Base-by-base conservation (phyloP, 2,329 filamentous ascomycete genomes). In the Delphinella strobiligena region DNA sequence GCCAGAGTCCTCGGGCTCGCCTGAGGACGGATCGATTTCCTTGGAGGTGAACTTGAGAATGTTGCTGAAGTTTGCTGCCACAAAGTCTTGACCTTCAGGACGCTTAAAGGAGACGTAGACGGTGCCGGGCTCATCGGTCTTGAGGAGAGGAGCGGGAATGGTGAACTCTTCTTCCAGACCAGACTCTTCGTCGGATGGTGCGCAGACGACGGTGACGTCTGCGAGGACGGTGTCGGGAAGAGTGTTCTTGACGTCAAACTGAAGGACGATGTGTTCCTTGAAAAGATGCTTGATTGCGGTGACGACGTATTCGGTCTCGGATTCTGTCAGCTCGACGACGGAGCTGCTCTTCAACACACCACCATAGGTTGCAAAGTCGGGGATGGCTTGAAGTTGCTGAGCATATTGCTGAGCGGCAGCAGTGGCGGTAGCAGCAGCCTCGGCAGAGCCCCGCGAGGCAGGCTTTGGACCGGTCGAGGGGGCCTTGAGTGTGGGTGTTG, bases 211-310 rank as follows among this genome's bases (percentile, higher is more conserved):
- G 0, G 84, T 86, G 12, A 93, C 86, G 46, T 93, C 85, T 58
- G 94, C 86, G 24, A 96, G 71, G 19, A 98, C 76, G 12, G 87
- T 93, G 45, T 88, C 85, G 10, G 85, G 81, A 9, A 98, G 72
- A 2, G 91, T 98, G 68, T 98, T 98, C 72, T 93, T 96, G 61
- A 98, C 79, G 58, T 96, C 85, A 61, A 91, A 98, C 58, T 98
- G 91, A 40, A 98, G 68, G 24, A 98, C 89, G 55, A 98, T 71
- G 56, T 96, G 85, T 59, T 94, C 85, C 66, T 93, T 93, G 78
- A 95, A 98, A 54, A 98, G 78, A 59, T 98, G 91, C 70, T 98
- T 98, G 62, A 95, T 75, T 16, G 91, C 80, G 27, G 75, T 79
- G 45, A 98, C 91, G 37, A 95, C 87, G 53, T 98, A 98, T 62